Conservation (phyloP, 2,329 filamentous ascomycete species). For the Cordyceps pruinosa region DNA sequence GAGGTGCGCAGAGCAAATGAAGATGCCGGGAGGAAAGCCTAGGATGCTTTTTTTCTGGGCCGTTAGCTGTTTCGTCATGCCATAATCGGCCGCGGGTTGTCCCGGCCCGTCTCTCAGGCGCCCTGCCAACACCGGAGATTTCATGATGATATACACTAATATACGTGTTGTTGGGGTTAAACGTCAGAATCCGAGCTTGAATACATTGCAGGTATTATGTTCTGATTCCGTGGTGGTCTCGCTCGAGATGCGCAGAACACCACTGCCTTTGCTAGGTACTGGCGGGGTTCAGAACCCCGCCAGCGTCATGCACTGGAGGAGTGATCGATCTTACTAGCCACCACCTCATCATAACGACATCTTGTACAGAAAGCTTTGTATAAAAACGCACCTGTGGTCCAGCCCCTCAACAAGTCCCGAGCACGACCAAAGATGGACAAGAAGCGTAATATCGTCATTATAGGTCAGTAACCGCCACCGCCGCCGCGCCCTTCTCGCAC, state of each 20-base stretch:
- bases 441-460: slow-evolving; percentile 43
- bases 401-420: not conserved
- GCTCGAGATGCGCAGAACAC: too few species aligned
- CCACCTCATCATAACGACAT: not conserved
- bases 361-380: not conserved
- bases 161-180: too few species aligned
- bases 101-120: not conserved
- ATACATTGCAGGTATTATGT: too few species aligned
- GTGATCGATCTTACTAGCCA: not conserved
- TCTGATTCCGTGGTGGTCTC: too few species aligned
- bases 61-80: slow-evolving; percentile 1
- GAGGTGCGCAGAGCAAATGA: slow-evolving; percentile 2
- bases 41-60: not conserved
- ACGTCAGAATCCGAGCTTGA: not conserved
- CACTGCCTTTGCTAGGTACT: not conserved
- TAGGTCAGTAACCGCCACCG: slow-evolving; percentile 30
- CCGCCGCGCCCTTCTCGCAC: not conserved
- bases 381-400: not conserved
- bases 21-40: not conserved
- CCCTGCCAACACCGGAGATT: not conserved
- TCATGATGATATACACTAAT: not conserved
- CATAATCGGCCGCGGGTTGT: slow-evolving; percentile 6
- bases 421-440: slow-evolving; percentile 24
- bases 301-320: slow-evolving; percentile 4
- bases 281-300: slow-evolving; percentile 2